Evolutionary conservation across 78 protist species (phyloP), one percentile per base, ranked within the genome.

Genomic region (Dictyostelium capitatum): DNA sequence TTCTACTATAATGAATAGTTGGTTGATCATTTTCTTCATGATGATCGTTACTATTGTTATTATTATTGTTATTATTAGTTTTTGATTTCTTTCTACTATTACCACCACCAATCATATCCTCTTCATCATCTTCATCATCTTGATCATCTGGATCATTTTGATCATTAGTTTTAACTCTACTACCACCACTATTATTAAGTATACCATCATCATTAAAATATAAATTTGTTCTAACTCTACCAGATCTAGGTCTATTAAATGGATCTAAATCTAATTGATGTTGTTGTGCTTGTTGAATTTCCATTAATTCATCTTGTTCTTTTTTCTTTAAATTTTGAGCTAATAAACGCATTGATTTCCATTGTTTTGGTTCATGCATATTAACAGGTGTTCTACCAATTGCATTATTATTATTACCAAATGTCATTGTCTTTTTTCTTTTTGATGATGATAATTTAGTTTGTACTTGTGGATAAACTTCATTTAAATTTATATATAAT

Each of bases 321-420:
- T 32, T 78, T n/a, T 48, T 48, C 56, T 30, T 78, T 12, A 78
- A 25, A 53, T 53, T 30, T 37, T 46, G 12, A 8, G 47, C 0
- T 4, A 48, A 25, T 7, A 78, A 19, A 25, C 69, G 64, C 28
- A 54, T 23, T 30, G 64, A 53, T 53, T 54, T 78, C 48, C 54
- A 78, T 30, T 78, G 48, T 48, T 14, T 75, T 43, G 81, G 46
- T 23, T n/a, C 46, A 32, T 56, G 30, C n/a, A 78, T 59, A 32
- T 20, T 15, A 12, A 25, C 17, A 10, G 81, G 25, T 50, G 37
- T 7, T 4, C 47, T 15, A 59, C 65, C 30, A 1, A 57, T 0
- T 32, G 25, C 53, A 23, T 17, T 41, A 1, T 9, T 70, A 6
- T 46, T 43, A 17, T 48, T 54, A 59, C 69, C 32, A 4, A 59